Conservation (phyloP, 768 basidiomycete species). For the Amanita phalloides region DNA sequence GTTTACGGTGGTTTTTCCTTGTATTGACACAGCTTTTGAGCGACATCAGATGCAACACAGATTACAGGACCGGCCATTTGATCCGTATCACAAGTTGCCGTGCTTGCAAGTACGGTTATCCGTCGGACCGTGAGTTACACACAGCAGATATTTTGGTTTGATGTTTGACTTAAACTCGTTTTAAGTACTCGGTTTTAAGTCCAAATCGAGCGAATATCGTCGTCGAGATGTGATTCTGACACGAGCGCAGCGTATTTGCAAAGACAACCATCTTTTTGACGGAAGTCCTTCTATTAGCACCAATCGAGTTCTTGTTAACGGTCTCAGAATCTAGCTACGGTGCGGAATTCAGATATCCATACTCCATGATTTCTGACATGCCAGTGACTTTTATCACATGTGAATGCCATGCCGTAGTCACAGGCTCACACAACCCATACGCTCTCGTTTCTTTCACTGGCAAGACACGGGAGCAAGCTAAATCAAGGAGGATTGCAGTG, state of each 20-base stretch:
- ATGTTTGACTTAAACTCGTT: constrained; percentile 7
- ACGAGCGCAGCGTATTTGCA: constrained; percentile 16
- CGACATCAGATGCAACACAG: too few species aligned
- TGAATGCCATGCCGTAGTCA: neutral
- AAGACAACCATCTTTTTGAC: constrained; percentile 14
- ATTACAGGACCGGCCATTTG: too few species aligned
- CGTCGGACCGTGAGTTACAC: neutral
- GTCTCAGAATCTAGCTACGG: neutral
- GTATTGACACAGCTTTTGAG: too few species aligned
- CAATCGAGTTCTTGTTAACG: neutral
- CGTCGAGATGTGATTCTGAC: neutral
- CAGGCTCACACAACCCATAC: constrained; percentile 8
- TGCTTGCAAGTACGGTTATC: too few species aligned
- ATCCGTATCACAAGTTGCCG: too few species aligned
- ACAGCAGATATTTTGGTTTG: constrained; percentile 25
- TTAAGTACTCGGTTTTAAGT: constrained; percentile 6
- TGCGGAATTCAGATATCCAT: neutral
- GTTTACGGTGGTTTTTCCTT: neutral
- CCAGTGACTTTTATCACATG: neutral
- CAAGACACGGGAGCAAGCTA: constrained; percentile 21
- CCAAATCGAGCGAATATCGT: constrained; percentile 6
- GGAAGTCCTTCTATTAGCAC: constrained; percentile 10
- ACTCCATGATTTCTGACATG: neutral
- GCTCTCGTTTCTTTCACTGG: constrained; percentile 23
- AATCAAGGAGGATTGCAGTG: constrained; percentile 10